phyloP scores from a whole-genome alignment of 176 grass and related monocot genomes.

The Phragmites australis region DNA sequence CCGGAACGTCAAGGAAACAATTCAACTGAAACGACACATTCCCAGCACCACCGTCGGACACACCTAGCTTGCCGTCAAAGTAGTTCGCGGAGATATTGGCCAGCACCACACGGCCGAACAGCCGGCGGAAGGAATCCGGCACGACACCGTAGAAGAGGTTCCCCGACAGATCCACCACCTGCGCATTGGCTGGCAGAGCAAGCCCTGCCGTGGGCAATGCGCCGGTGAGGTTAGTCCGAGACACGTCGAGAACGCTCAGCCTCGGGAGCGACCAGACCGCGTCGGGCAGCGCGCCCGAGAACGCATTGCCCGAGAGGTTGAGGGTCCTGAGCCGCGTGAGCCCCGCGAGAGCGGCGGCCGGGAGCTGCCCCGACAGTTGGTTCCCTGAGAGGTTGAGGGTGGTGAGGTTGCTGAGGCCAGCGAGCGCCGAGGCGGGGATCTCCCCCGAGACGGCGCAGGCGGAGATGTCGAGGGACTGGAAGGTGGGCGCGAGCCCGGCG shows the following conservation, averaged over 20 bases:
- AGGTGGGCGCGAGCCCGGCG: conserved; percentile 45
- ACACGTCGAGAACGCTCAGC: conserved; percentile 68
- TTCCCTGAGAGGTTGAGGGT: conserved; percentile 70
- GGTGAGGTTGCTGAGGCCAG: conserved; percentile 50
- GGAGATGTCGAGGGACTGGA: conserved; percentile 68
- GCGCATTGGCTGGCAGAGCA: conserved; percentile 36
- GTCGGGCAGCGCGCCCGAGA: conserved; percentile 58
- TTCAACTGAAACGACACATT: conserved; percentile 58
- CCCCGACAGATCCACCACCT: conserved; percentile 67
- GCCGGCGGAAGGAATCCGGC: conserved; percentile 48
- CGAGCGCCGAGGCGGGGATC: conserved; percentile 55
- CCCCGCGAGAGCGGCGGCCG: conserved; percentile 40
- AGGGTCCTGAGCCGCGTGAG: conserved; percentile 48
- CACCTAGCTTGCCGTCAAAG: conserved; percentile 61
- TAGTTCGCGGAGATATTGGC: conserved; percentile 81
- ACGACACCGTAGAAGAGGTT: conserved; percentile 69
- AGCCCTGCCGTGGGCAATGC: conserved; percentile 42
- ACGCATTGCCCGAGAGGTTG: conserved; percentile 72
- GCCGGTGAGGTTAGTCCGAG: conserved; percentile 70
- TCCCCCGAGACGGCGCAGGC: conserved; percentile 52
- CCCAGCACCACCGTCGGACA: background rate
- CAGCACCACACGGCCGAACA: conserved; percentile 38
- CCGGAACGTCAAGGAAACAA: conserved; percentile 55
- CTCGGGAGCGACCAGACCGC: conserved; percentile 60
- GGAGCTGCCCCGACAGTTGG: conserved; percentile 56